Evolutionary conservation across 805 yeast genomes (phyloP), one percentile per base, ranked within the genome.

Genomic region (Nakazawaea holstii): DNA sequence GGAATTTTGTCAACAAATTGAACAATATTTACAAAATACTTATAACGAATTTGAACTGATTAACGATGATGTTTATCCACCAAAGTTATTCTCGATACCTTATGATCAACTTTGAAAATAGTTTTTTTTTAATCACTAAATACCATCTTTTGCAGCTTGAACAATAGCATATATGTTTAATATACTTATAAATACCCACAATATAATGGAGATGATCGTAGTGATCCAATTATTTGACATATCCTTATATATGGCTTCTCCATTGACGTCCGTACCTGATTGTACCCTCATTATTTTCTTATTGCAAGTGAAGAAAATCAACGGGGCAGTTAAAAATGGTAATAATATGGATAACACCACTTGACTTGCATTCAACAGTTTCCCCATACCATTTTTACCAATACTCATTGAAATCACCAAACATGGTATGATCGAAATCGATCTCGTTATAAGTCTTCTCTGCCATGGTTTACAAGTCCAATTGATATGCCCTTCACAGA

Each of bases 381-480:
- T 65, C 13, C 77, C 65, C 47, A 88, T 64, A 1, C 95, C 96
- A 27, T 65, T 61, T 54, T 77, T 73, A 5, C 96, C 96, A 42
- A 88, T 76, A 33, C 76, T 65, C 8, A 81, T 68, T 6, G 87
- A 79, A 10, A 88, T 80, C 2, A 72, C 71, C 38, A 88, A 65
- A 59, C 94, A 84, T 10, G 96, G 96, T 15, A 86, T 58, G 39
- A 89, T 80, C 0, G 95, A 79, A 39, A 88, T 81, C 15, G 72
- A 60, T 59, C 96, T 74, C 0, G 96, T 88, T 14, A 79, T 70
- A 13, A 88, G 59, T 53, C 96, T 72, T 60, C 95, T 76, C 46
- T 82, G 57, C 96, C 96, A 88, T 6, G 96, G 96, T 53, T 69
- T 73, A 37, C 84, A 58, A 3, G 74, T 80, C 95, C 96, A 87